Base-by-base conservation (phyloP, 2,329 filamentous ascomycete genomes). In the Fusarium sp. region DNA sequence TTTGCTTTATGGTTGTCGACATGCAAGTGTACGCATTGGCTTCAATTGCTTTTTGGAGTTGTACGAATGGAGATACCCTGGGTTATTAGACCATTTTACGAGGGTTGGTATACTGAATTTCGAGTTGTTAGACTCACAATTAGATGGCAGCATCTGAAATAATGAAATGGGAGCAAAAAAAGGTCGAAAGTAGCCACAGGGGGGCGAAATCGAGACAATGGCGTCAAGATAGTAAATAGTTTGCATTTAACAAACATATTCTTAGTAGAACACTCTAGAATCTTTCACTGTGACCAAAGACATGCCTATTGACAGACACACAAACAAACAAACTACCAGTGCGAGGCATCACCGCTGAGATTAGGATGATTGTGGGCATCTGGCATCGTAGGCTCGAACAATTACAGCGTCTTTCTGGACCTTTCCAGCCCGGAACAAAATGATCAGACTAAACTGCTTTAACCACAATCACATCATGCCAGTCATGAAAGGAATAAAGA, bases 11-110 rank as follows among this genome's bases (percentile, higher is more conserved):
- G 35, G 26, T 42, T 41, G 28, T 22, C 18, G 30, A 42, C 8
- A 35, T 30, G 26, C 47, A 36, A 36, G 39, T 63, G 64, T 51
- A 36, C 31, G 28, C 35, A 45, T 15, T 31, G 30, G 18, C 48
- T 50, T 41, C 38, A 38, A 39, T 56, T 45, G 33, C 60, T 42
- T 61, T 30, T 26, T 35, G 71, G 62, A 55, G 33, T 33, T 56
- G 20, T 45, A 48, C 45, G 36, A 51, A 55, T 61, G 61, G 68
- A 68, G 73, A 35, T 35, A 35, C n/a, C 65, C 69, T 55, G 55
- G 72, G 77, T 76, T 78, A 36, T 48, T 62, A 77, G 70, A 76
- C 76, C 76, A 45, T 53, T 64, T 60, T 47, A 47, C 45, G 53
- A 66, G 74, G 51, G 62, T 69, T 63, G 61, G 50, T 70, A 59